Evolutionary conservation across 1,284 basidiomycete genomes (phyloP).

Genomic region (Cystobasidiaceae sp.): DNA sequence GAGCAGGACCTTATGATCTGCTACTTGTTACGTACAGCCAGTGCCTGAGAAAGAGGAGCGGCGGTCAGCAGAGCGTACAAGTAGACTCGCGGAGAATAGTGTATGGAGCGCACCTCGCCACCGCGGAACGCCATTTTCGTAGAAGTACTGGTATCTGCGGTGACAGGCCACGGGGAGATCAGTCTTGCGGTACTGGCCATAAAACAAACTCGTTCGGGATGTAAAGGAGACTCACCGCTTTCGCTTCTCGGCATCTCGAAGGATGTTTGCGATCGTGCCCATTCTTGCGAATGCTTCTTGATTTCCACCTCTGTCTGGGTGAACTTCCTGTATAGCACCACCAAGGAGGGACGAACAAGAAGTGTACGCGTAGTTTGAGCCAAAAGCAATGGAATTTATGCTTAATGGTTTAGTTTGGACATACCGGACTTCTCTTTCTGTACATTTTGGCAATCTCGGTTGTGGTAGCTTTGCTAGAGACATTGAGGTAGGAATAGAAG

Average conservation of each 20-base stretch:
- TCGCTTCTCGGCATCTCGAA: constrained; percentile 68
- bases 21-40: constrained; percentile 34
- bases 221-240: constrained; percentile 59
- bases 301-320: constrained; percentile 49
- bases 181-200: no score
- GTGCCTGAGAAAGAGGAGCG: constrained; percentile 37
- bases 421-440: constrained; percentile 60
- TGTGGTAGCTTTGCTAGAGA: constrained; percentile 45
- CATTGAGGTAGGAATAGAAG: constrained; percentile 64
- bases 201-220: no score
- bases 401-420: no score
- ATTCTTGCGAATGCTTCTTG: constrained; percentile 82
- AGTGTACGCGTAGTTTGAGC: no score
- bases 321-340: constrained; percentile 8
- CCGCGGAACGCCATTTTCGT: constrained; percentile 81
- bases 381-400: no score
- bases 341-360: no score
- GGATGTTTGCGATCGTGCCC: constrained; percentile 74
- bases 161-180: no score
- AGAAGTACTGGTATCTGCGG: constrained; percentile 67
- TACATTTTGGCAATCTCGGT: constrained; percentile 79
- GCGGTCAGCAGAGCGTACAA: neutral
- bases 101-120: constrained; percentile 58
- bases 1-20: neutral
- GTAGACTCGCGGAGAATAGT: neutral